Evolutionary conservation across 2,329 filamentous ascomycete species (phyloP).

Genomic region (Diaporthe sp.): DNA sequence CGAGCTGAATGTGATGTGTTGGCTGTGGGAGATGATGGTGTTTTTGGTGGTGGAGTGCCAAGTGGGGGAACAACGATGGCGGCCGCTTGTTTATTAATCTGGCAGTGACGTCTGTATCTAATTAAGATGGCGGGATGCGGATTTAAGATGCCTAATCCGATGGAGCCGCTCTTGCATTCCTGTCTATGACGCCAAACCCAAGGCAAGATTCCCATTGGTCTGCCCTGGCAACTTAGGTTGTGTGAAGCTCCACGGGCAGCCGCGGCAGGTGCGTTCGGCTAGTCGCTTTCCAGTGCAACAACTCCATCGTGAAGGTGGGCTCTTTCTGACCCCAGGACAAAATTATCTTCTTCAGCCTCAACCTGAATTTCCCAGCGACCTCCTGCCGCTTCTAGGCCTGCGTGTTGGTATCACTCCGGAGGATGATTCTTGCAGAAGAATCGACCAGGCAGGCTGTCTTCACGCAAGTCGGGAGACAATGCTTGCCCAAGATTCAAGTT

Average conservation of each 20-base stretch:
- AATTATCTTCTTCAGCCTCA: background rate
- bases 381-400: background rate
- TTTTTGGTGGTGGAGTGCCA: background rate
- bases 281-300: background rate
- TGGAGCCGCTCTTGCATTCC: background rate
- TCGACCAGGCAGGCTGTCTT: background rate
- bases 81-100: background rate
- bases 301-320: background rate
- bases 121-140: slow-evolving; percentile 4
- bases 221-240: background rate
- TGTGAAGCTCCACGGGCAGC: background rate
- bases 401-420: no score
- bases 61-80: background rate
- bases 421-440: background rate
- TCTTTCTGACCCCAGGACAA: background rate
- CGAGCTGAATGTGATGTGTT: background rate
- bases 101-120: background rate
- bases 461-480: background rate
- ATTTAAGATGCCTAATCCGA: slow-evolving; percentile 3
- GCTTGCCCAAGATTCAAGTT: background rate
- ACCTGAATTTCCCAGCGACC: no score
- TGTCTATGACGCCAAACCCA: slow-evolving; percentile 26
- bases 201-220: background rate
- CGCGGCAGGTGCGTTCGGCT: background rate
- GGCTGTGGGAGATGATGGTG: background rate